Conservation (phyloP, 2,329 filamentous ascomycete species). For the Aspergillus pseudoviridinutans region DNA sequence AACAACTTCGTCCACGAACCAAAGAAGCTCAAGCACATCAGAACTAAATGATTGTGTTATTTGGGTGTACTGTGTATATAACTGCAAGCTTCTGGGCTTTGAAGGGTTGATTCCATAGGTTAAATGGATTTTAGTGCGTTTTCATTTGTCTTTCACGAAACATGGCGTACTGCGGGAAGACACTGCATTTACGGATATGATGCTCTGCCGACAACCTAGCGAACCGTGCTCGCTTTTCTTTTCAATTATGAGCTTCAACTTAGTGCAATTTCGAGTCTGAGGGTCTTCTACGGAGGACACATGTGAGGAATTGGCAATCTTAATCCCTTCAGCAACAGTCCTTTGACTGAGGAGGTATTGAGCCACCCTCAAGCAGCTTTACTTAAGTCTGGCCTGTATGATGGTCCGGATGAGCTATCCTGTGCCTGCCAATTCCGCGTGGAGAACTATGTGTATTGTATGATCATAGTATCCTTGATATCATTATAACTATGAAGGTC, state of each 20-base stretch:
- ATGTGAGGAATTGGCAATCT: not conserved
- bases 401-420: not conserved
- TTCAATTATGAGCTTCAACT: not conserved
- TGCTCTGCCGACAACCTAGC: no score
- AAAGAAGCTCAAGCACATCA: constrained; percentile 81
- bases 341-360: not conserved
- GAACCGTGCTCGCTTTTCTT: no score
- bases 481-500: not conserved
- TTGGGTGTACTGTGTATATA: constrained; percentile 37
- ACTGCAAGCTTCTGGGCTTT: constrained; percentile 20
- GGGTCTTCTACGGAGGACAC: not conserved
- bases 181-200: no score
- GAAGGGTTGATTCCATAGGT: constrained; percentile 9
- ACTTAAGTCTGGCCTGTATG: not conserved
- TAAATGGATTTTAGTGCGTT: constrained; percentile 1
- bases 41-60: constrained; percentile 63
- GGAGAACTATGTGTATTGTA: not conserved
- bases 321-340: not conserved
- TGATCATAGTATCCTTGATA: not conserved
- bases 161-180: not conserved
- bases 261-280: not conserved
- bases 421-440: not conserved
- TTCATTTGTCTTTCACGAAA: not conserved
- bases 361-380: not conserved
- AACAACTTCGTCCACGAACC: constrained; percentile 89